A percentile compares a stretch with the other conserved stretches of the same genome.
Evolutionary conservation across 2,329 filamentous ascomycete species (phyloP).

Genomic region (Alternaria panax): DNA sequence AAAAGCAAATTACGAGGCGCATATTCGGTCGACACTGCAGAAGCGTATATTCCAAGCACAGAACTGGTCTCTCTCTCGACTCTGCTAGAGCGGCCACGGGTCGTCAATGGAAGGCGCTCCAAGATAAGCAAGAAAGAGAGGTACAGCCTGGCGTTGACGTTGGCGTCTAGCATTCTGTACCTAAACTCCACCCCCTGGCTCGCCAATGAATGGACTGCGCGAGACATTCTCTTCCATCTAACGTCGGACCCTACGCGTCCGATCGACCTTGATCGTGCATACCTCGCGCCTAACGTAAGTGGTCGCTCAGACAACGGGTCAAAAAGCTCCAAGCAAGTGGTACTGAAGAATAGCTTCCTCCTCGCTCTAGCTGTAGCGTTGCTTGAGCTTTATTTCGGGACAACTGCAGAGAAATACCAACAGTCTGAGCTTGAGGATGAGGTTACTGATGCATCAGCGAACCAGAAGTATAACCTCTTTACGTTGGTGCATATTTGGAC

Average conservation of each 20-base stretch:
- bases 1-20: constrained; percentile 42
- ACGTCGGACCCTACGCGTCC: constrained; percentile 22
- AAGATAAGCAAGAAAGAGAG: constrained; percentile 48
- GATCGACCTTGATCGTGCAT: constrained; percentile 44
- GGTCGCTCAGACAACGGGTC: constrained; percentile 13
- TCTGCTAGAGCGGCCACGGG: constrained; percentile 36
- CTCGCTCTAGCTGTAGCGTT: constrained; percentile 46
- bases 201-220: constrained; percentile 42
- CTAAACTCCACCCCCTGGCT: constrained; percentile 50
- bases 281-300: constrained; percentile 31
- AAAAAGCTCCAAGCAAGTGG: constrained; percentile 15
- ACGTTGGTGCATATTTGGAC: constrained; percentile 47
- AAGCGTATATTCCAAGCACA: constrained; percentile 18
- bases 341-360: constrained; percentile 45
- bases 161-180: constrained; percentile 47
- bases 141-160: constrained; percentile 46
- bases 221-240: constrained; percentile 46
- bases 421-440: constrained; percentile 29
- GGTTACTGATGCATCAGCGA: constrained; percentile 16
- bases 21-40: constrained; percentile 29
- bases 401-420: constrained; percentile 42
- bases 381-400: constrained; percentile 49
- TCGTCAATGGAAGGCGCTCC: constrained; percentile 32
- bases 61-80: constrained; percentile 43
- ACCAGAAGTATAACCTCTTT: constrained; percentile 40